These are phyloP conservation scores for Ballota nigra DNA, from an alignment of 257 asterid species.

Conservation along the genomic window DNA sequence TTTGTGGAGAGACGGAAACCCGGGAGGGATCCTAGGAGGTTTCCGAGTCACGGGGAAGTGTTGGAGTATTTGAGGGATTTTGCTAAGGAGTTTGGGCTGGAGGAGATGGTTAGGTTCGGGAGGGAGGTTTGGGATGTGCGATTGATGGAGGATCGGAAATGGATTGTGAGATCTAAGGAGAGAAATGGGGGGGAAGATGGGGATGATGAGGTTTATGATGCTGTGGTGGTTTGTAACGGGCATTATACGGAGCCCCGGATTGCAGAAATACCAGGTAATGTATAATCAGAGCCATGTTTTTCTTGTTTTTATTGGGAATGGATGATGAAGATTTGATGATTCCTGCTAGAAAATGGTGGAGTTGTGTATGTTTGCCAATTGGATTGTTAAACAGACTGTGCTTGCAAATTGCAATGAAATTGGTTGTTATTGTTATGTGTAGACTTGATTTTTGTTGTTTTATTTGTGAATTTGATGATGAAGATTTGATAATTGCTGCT, in stretches of 20 bases:
- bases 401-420: background rate
- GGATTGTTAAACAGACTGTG: background rate
- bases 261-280: conserved; percentile 76
- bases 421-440: too few relatives aligned
- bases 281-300: background rate
- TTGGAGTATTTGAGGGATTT: conserved; percentile 71
- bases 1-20: conserved; percentile 43
- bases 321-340: background rate
- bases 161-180: conserved; percentile 57
- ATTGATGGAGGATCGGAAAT: conserved; percentile 48
- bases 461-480: too few relatives aligned
- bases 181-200: conserved; percentile 33
- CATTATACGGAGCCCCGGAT: conserved; percentile 82
- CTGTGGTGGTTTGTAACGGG: conserved; percentile 89
- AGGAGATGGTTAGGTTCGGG: conserved; percentile 69
- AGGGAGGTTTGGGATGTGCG: conserved; percentile 63
- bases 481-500: too few relatives aligned
- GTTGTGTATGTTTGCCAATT: background rate
- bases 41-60: conserved; percentile 77
- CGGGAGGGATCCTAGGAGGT: conserved; percentile 75
- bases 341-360: background rate
- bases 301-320: background rate
- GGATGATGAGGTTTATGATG: conserved; percentile 63
- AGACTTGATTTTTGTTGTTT: too few relatives aligned
- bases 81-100: conserved; percentile 53